Base-by-base conservation (phyloP, 176 grass and related monocot species). In the Canna indica region DNA sequence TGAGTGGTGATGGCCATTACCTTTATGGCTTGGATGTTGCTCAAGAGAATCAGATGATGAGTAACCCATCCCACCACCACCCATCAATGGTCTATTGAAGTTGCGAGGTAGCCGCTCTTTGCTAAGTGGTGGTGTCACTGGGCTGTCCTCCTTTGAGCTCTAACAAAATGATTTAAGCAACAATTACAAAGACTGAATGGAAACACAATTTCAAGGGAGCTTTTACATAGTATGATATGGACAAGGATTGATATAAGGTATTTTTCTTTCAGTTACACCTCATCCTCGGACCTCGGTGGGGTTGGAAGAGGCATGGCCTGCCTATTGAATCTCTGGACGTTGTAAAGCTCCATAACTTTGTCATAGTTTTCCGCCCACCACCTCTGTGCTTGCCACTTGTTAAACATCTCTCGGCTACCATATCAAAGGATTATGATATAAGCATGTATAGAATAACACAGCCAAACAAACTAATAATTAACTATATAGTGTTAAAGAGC, bases 281-380 rank as follows among this genome's bases (percentile, higher is more conserved):
- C 90, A 46, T 94, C 95, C 84, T 94, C 95, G 9, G 82, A 99
- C 56, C 91, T 86, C 24, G 90, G 84, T 76, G 90, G 86, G 36
- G 73, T 81, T 14, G 90, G 95, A n/a, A 99, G 89, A 53, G 95
- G 84, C 64, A 88, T 81, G 30, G 69, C 62, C 77, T 94, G 78
- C 44, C 58, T 78, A 59, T 94, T 86, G 82, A 99, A 99, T 71
- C 73, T 91, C 78, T 90, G 90, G 18, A 99, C 95, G 27, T 99
- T 99, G 73, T 99, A 99, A 64, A 99, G 78, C 41, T 99, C 95
- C 90, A 90, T 90, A 67, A 99, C 87, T 72, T 86, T 94, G 75
- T 99, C 90, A 59, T 99, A 90, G 53, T 99, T 99, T 73, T 99
- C 90, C 70, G 90, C 84, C 95, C 95, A 99, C 95, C 95, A 99